Conservation (phyloP, 2,329 filamentous ascomycete species). For the Cordyceps pruinosa region DNA sequence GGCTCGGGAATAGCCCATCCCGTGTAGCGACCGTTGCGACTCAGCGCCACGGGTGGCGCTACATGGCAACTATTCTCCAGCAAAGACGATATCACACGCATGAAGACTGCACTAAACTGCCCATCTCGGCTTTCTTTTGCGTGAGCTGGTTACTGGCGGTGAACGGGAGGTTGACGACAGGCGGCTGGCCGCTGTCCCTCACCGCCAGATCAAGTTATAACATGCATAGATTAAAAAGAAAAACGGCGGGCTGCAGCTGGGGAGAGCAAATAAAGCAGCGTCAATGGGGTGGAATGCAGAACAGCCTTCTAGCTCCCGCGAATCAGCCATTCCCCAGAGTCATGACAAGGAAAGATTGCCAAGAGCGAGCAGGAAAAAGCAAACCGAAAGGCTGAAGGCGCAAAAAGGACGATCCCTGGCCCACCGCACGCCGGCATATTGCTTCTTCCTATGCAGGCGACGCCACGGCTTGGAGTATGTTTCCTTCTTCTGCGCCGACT, state of each 20-base stretch:
- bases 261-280: background rate
- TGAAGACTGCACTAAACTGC: background rate
- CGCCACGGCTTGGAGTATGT: background rate
- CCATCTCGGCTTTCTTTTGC: background rate
- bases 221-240: background rate
- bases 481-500: background rate
- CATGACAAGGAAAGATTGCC: background rate
- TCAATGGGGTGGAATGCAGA: background rate
- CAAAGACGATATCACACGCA: background rate
- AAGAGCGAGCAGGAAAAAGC: background rate
- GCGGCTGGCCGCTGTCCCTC: background rate
- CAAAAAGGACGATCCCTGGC: background rate
- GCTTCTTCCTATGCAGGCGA: slow-evolving; percentile 1
- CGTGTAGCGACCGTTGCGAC: background rate
- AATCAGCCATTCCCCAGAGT: background rate
- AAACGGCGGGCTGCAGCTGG: background rate
- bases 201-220: slow-evolving; percentile 2
- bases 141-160: background rate
- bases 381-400: background rate
- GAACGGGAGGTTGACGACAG: background rate
- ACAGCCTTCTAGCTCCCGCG: background rate
- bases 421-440: background rate
- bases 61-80: background rate
- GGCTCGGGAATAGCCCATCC: background rate
- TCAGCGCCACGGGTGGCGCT: background rate